These are phyloP conservation scores for Nothophaeocryptopus gaeumannii DNA, from an alignment of 2,329 filamentous ascomycete genomes.

Conservation along the genomic window DNA sequence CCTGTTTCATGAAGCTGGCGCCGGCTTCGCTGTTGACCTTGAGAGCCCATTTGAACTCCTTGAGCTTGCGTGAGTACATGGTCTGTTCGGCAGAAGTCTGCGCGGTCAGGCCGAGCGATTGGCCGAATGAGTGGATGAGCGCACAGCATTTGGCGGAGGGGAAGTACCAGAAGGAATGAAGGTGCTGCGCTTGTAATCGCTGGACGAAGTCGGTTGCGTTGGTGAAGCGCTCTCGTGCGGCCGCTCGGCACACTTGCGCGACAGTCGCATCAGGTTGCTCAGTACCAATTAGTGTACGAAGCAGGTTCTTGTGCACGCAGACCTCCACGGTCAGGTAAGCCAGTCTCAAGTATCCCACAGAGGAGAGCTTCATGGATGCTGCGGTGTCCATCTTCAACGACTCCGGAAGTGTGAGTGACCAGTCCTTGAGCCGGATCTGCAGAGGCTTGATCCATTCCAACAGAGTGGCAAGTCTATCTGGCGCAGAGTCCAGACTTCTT, in stretches of 20 bases:
- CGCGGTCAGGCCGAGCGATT: constrained; percentile 40
- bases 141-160: constrained; percentile 44
- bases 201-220: constrained; percentile 48
- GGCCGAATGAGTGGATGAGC: constrained; percentile 43
- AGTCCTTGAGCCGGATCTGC: constrained; percentile 27
- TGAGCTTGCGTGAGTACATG: constrained; percentile 38
- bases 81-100: constrained; percentile 35
- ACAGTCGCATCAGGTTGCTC: constrained; percentile 31
- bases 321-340: constrained; percentile 49
- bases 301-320: constrained; percentile 44
- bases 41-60: constrained; percentile 43
- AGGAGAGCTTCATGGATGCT: constrained; percentile 31
- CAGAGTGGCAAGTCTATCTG: constrained; percentile 17
- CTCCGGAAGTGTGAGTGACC: constrained; percentile 26
- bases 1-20: constrained; percentile 44
- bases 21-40: constrained; percentile 42
- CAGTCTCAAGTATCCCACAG: constrained; percentile 44
- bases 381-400: constrained; percentile 29
- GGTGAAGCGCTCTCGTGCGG: constrained; percentile 43
- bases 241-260: constrained; percentile 40
- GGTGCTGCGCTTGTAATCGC: constrained; percentile 43
- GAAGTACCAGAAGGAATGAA: constrained; percentile 50
- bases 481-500: constrained; percentile 16
- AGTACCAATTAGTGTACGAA: constrained; percentile 33
- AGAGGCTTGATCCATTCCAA: constrained; percentile 28